phyloP scores from a whole-genome alignment of 495 filamentous ascomycete species.

The Aspergillus wentii region DNA sequence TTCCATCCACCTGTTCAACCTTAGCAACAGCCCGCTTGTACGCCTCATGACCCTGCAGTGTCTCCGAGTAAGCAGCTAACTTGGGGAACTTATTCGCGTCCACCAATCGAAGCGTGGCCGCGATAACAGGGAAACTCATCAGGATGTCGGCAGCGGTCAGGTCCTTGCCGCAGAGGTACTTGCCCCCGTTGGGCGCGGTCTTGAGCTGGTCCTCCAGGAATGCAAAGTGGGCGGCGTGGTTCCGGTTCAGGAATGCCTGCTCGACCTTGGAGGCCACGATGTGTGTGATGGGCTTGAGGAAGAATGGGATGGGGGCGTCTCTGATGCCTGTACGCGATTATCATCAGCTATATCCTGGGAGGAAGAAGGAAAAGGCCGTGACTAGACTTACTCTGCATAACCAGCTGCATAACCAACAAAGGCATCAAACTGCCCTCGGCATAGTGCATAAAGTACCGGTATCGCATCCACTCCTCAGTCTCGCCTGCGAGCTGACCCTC shows the following conservation, averaged over 20 bases:
- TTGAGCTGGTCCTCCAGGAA: conserved; percentile 71
- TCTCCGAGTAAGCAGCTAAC: conserved; percentile 57
- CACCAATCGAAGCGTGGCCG: conserved; percentile 38
- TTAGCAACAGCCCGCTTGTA: conserved; percentile 57
- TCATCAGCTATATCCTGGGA: neutral
- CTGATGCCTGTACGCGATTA: conserved; percentile 60
- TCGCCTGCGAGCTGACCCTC: conserved; percentile 59
- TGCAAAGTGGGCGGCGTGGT: conserved; percentile 57
- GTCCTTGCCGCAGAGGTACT: conserved; percentile 64
- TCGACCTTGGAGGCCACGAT: conserved; percentile 60
- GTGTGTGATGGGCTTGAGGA: conserved; percentile 71
- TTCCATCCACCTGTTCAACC: conserved; percentile 57
- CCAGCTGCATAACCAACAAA: conserved; percentile 52
- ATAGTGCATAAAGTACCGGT: conserved; percentile 78
- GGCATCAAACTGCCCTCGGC: conserved; percentile 77
- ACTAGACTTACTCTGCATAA: conserved; percentile 49
- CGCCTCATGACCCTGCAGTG: conserved; percentile 55
- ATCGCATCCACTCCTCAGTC: conserved; percentile 70
- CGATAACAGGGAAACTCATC: conserved; percentile 67
- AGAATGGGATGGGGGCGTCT: conserved; percentile 69
- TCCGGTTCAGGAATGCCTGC: conserved; percentile 54
- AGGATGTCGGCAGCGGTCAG: conserved; percentile 80
- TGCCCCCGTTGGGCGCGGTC: conserved; percentile 56
- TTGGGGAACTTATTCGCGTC: conserved; percentile 55
- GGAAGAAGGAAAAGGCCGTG: neutral